phyloP scores from a whole-genome alignment of 2,329 filamentous ascomycete species.

The Pestalotiopsis sp. region DNA sequence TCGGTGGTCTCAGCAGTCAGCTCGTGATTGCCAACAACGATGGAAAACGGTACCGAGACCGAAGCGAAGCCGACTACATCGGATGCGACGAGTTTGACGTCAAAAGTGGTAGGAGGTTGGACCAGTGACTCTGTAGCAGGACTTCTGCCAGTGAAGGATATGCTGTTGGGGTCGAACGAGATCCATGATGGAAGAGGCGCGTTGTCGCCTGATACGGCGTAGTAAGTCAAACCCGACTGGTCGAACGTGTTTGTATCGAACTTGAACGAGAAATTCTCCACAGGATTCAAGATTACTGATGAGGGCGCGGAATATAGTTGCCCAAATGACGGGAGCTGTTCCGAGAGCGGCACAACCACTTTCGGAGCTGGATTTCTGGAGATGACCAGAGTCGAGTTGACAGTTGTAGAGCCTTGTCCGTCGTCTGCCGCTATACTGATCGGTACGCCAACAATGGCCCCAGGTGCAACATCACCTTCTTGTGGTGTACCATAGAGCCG shows the following conservation, averaged over 20 bases:
- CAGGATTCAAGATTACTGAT: conserved; percentile 58
- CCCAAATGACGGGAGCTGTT: conserved; percentile 61
- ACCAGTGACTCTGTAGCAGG: conserved; percentile 66
- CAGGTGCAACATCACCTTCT: conserved; percentile 46
- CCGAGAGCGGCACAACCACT: conserved; percentile 56
- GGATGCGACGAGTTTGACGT: conserved; percentile 74
- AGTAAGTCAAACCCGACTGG: conserved; percentile 66
- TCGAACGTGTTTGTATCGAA: conserved; percentile 66
- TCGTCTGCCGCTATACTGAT: conserved; percentile 75
- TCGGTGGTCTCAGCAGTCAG: conserved; percentile 63
- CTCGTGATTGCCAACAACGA: conserved; percentile 72
- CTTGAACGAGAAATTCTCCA: conserved; percentile 53
- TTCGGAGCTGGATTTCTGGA: conserved; percentile 58
- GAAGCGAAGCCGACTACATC: conserved; percentile 79
- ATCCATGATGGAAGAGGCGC: conserved; percentile 88
- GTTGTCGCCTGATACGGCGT: conserved; percentile 74
- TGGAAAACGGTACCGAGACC: conserved; percentile 65
- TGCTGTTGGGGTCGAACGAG: conserved; percentile 63
- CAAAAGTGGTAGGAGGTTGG: conserved; percentile 72
- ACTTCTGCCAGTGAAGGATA: conserved; percentile 73
- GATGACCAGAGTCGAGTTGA: conserved; percentile 73
- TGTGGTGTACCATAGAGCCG: conserved; percentile 73
- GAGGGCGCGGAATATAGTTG: conserved; percentile 58
- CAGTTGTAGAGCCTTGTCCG: conserved; percentile 60
- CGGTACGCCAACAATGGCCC: conserved; percentile 58